Percentiles rank a stretch among this genome's conserved stretches.
phyloP scores from a whole-genome alignment of 345 rosid species.

The Populus simonii region DNA sequence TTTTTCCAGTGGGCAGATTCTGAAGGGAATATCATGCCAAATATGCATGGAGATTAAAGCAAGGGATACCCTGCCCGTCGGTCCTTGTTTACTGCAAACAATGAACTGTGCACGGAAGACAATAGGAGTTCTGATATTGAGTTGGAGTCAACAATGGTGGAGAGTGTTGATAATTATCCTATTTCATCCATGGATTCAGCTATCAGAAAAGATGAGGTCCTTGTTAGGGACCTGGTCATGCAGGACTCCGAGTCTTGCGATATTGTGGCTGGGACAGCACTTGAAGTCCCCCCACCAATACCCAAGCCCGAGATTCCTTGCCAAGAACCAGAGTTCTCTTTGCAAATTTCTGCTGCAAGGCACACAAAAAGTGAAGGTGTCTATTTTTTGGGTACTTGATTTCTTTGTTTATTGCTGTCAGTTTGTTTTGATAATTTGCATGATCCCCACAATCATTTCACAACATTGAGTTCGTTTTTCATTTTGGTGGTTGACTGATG shows the following conservation, averaged over 20 bases:
- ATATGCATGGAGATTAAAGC: neutral
- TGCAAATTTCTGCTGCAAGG: slow-evolving; percentile 1
- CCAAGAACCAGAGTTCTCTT: neutral
- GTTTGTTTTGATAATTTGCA: neutral
- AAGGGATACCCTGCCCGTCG: neutral
- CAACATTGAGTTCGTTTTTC: no score
- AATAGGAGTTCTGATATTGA: neutral
- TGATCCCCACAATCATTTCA: no score
- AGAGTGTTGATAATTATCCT: neutral
- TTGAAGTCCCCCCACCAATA: neutral
- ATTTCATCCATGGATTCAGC: neutral
- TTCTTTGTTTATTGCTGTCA: neutral
- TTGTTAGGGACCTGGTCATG: neutral
- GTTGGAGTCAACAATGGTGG: neutral
- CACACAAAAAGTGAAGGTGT: slow-evolving; percentile 8
- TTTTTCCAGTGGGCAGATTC: slow-evolving; percentile 35
- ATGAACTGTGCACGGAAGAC: neutral
- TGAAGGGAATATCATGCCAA: neutral
- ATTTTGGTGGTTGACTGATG: slow-evolving; percentile 5
- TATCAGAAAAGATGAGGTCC: neutral
- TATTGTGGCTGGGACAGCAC: neutral
- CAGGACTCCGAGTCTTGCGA: neutral
- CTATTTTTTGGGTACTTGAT: neutral
- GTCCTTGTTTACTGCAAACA: neutral
- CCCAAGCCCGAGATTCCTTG: neutral